Percentiles rank a stretch among this genome's conserved stretches.
phyloP scores from a whole-genome alignment of 1,284 basidiomycete genomes.

The Pholiota adiposa region DNA sequence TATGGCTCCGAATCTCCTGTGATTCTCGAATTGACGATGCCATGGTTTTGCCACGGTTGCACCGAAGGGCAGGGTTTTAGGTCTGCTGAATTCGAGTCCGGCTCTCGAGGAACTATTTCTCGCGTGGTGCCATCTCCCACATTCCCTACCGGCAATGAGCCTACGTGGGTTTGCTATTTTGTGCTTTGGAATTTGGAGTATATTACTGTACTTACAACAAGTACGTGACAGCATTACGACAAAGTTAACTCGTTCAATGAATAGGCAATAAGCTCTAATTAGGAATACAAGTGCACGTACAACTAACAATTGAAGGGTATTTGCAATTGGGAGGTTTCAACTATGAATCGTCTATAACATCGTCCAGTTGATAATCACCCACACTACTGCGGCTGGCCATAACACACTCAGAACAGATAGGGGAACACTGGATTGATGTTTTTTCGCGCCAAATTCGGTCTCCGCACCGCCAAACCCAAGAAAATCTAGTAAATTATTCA shows the following conservation, averaged over 20 bases:
- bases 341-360: conserved; percentile 25
- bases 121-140: background rate
- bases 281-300: background rate
- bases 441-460: conserved; percentile 14
- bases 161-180: background rate
- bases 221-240: background rate
- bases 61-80: background rate
- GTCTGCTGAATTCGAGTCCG: background rate
- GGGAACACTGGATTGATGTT: conserved; percentile 23
- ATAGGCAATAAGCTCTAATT: background rate
- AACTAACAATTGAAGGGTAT: background rate
- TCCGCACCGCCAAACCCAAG: conserved; percentile 20
- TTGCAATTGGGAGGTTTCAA: background rate
- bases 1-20: background rate
- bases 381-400: conserved; percentile 37
- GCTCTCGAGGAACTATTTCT: background rate
- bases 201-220: background rate
- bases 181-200: background rate
- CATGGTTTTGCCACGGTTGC: background rate
- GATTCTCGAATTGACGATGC: background rate
- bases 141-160: background rate
- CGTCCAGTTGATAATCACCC: conserved; percentile 41
- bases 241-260: background rate
- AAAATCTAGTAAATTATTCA: conserved; percentile 27
- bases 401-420: conserved; percentile 29